These are phyloP conservation scores for Sordariomycetes sp. DNA, from an alignment of 2,329 filamentous ascomycete species.

Conservation along the genomic window DNA sequence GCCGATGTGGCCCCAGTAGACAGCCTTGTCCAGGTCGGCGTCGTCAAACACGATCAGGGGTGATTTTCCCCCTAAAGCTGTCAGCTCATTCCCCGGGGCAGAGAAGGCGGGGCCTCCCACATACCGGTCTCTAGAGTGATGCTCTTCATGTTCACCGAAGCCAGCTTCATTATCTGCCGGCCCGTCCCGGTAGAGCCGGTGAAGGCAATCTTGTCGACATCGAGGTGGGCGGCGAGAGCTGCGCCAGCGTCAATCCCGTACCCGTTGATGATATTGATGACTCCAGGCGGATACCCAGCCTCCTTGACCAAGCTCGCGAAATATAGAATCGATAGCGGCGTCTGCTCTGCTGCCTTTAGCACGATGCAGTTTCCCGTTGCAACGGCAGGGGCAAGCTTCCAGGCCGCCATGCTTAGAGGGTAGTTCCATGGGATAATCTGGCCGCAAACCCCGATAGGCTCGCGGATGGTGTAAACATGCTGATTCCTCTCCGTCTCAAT, in stretches of 20 bases:
- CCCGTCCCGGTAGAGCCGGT: slow-evolving; percentile 68
- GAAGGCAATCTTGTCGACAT: slow-evolving; percentile 75
- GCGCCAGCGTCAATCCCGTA: slow-evolving; percentile 72
- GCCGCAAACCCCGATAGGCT: slow-evolving; percentile 58
- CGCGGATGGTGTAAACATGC: no score
- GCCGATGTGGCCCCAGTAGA: slow-evolving; percentile 67
- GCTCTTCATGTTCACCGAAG: slow-evolving; percentile 70
- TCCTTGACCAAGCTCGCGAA: slow-evolving; percentile 58
- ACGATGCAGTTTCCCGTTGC: slow-evolving; percentile 63
- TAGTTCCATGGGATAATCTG: slow-evolving; percentile 91
- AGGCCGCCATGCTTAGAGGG: slow-evolving; percentile 68
- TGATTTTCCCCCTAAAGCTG: slow-evolving; percentile 71
- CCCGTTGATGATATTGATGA: slow-evolving; percentile 68
- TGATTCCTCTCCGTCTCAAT: no score
- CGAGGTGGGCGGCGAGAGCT: slow-evolving; percentile 66
- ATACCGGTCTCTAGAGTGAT: slow-evolving; percentile 70
- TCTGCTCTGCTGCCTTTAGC: slow-evolving; percentile 70
- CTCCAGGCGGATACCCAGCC: slow-evolving; percentile 69
- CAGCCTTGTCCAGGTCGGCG: slow-evolving; percentile 65
- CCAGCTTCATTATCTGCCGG: slow-evolving; percentile 66
- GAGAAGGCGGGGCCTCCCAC: no score
- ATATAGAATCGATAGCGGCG: slow-evolving; percentile 59
- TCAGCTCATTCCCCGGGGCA: no score
- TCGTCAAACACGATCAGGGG: slow-evolving; percentile 74
- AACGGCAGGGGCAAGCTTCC: slow-evolving; percentile 72